Evolutionary conservation across 169 alveolate species (phyloP).

Genomic region (Cyclospora cayetanensis): DNA sequence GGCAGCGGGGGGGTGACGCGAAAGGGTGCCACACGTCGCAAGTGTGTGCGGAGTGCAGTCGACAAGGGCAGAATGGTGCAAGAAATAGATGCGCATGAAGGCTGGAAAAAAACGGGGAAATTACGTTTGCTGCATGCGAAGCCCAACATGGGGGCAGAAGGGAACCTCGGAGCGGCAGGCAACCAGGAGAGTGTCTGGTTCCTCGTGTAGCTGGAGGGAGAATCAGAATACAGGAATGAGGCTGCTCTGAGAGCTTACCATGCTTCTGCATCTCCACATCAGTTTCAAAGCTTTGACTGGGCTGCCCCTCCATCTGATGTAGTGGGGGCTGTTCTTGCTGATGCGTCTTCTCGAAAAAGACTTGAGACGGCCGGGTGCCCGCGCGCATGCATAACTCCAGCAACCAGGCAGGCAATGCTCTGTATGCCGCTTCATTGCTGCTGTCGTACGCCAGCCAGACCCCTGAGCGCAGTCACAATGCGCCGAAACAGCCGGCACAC

Average conservation of each 20-base stretch:
- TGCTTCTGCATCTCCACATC: neutral
- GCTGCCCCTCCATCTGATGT: neutral
- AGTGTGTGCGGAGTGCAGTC: neutral
- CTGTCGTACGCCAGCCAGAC: conserved; percentile 6
- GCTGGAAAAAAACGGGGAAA: neutral
- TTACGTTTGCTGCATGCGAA: neutral
- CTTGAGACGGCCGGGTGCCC: neutral
- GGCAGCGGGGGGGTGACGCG: neutral
- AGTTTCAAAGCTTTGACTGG: neutral
- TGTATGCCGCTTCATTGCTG: neutral
- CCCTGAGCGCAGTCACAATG: too few relatives aligned
- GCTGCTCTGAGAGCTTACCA: too few relatives aligned
- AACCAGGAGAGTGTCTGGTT: too few relatives aligned
- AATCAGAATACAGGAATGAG: too few relatives aligned
- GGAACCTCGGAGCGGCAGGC: neutral
- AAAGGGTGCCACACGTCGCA: neutral
- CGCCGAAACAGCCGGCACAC: too few relatives aligned
- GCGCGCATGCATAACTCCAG: neutral
- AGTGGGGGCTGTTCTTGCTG: neutral
- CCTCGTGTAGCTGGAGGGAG: too few relatives aligned
- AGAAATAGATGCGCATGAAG: neutral
- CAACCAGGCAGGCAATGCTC: neutral
- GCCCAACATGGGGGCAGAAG: neutral
- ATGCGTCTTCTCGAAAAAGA: too few relatives aligned
- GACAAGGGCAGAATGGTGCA: neutral